Base-by-base conservation (phyloP, 108 stramenopile species). In the Nannochloropsis granulata region DNA sequence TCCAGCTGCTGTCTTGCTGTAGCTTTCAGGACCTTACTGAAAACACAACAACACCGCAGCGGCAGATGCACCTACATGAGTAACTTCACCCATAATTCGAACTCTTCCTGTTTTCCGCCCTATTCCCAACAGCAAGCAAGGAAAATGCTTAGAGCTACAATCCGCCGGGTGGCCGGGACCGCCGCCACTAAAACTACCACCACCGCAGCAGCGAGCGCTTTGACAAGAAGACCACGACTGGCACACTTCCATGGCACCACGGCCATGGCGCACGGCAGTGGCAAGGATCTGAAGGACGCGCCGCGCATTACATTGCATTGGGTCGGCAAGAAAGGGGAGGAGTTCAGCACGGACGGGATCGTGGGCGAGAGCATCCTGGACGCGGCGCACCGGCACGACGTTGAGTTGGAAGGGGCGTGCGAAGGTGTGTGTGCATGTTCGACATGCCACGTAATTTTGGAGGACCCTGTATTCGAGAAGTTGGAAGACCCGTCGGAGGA, bases 341-440 rank as follows among this genome's bases (percentile, higher is more conserved):
- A 71, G n/a, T 71, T 71, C 56, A 71, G 21, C 56, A 71, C 56
- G 56, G 56, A 71, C 56, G 56, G 56, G 21, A 71, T 71, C n/a
- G 56, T 71, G 21, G 56, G 56, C 16, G 56, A 71, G 10, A 78
- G 34, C 43, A 23, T 85, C 24, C 45, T 85, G 81, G 24, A 85
- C 43, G 85, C 44, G 21, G 85, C 85, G 16, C 85, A 86, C 56
- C 85, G 84, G 2, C 25, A 84, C 21, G 80, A 21, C 0, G 23
- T 85, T 23, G 86, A 79, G 13, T 90, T 96, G 81, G 94, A 94
- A 91, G 98, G 98, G 9, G 99, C 99, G 10, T 99, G 99, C 85
- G 99, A 99, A 86, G 97, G 96, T 24, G 97, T 96, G 12, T 94
- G 95, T 79, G 97, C 97, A 13, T 98, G 97, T 88, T 94, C 93